Evolutionary conservation across 2,329 filamentous ascomycete genomes (phyloP).

Genomic region (Phialophora chinensis): DNA sequence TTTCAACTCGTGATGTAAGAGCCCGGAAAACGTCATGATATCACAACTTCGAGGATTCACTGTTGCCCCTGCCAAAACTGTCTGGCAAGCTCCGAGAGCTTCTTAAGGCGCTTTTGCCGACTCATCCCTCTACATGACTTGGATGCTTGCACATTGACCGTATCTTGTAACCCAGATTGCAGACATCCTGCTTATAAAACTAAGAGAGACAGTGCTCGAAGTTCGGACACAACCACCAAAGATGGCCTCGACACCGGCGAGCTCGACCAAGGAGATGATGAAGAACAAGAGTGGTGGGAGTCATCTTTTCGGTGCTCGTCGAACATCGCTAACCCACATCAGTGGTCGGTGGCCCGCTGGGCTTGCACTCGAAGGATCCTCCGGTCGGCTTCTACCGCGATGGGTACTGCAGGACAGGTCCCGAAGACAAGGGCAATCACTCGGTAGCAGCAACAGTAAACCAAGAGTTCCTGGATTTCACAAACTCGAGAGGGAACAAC

Average conservation of each 20-base stretch:
- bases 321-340: constrained; percentile 3
- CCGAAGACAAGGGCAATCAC: constrained; percentile 64
- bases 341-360: constrained; percentile 65
- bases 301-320: not conserved
- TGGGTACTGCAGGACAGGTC: constrained; percentile 64
- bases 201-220: not conserved
- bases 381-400: constrained; percentile 67
- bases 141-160: not conserved
- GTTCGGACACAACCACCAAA: not conserved
- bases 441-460: constrained; percentile 64
- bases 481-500: constrained; percentile 64
- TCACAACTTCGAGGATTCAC: constrained; percentile 5
- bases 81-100: constrained; percentile 1
- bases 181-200: not conserved
- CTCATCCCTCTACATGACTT: not conserved
- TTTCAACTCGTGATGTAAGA: constrained; percentile 13
- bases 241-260: constrained; percentile 23
- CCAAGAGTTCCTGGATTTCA: constrained; percentile 67
- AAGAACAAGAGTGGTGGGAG: constrained; percentile 38
- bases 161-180: constrained; percentile 1
- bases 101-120: not conserved
- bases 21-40: constrained; percentile 18
- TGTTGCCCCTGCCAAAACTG: constrained; percentile 7
- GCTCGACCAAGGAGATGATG: constrained; percentile 36
- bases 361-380: constrained; percentile 62